Evolutionary conservation across 495 filamentous ascomycete genomes (phyloP).

Genomic region (Aspergillus sparsus): DNA sequence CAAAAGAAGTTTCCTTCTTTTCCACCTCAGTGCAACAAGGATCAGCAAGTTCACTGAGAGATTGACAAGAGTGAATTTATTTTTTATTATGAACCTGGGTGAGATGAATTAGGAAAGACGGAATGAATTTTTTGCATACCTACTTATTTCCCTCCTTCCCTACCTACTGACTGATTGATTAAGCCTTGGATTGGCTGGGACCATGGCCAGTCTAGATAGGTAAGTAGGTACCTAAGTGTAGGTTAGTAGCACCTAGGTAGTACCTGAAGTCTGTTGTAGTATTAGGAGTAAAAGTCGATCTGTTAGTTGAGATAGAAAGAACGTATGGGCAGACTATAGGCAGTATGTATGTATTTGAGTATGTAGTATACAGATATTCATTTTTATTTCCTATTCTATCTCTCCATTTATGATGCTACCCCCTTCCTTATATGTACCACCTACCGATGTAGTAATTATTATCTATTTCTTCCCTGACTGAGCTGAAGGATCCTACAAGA

Average conservation of each 20-base stretch:
- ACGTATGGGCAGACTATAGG: neutral
- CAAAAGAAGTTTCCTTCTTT: neutral
- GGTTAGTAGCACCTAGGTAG: too few species aligned
- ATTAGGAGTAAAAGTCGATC: too few species aligned
- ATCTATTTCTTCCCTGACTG: slow-evolving; percentile 43
- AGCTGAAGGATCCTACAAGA: slow-evolving; percentile 38
- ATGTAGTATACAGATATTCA: neutral
- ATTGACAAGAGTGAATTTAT: slow-evolving; percentile 9
- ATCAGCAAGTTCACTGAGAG: slow-evolving; percentile 11
- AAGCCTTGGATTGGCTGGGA: neutral
- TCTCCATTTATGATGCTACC: neutral
- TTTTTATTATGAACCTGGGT: slow-evolving; percentile 21
- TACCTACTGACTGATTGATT: slow-evolving; percentile 21
- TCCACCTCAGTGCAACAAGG: slow-evolving; percentile 2
- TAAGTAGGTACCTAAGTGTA: too few species aligned
- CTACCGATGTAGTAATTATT: neutral
- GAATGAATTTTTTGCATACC: slow-evolving; percentile 14
- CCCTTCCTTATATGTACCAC: neutral
- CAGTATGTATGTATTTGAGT: neutral
- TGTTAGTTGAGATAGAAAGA: too few species aligned
- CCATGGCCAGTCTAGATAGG: too few species aligned
- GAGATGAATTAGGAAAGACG: slow-evolving; percentile 17
- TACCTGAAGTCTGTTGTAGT: too few species aligned
- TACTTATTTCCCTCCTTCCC: slow-evolving; percentile 13
- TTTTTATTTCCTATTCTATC: neutral